Conservation (phyloP, 768 basidiomycete genomes). For the Rhodotorula kratochvilovae region DNA sequence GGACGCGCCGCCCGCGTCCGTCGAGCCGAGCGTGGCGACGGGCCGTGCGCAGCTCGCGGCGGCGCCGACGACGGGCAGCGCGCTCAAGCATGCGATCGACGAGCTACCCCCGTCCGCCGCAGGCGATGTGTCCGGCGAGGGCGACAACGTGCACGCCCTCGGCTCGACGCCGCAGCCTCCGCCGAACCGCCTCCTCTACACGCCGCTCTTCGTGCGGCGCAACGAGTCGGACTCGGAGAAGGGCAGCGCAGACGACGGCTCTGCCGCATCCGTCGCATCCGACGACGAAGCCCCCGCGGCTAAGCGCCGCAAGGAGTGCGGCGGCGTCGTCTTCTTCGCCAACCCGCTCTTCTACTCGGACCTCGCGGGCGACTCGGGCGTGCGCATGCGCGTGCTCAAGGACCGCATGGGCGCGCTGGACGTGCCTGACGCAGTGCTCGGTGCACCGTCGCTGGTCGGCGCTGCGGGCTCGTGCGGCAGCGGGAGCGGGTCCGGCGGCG, state of each 20-base stretch:
- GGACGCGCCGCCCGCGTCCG: background rate
- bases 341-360: constrained; percentile 34
- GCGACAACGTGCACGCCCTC: background rate
- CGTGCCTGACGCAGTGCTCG: background rate
- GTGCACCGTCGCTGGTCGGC: background rate
- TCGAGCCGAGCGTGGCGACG: no score
- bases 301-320: constrained; percentile 17
- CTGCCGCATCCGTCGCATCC: background rate
- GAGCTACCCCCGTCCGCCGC: background rate
- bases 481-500: background rate
- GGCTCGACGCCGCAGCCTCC: background rate
- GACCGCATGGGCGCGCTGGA: background rate
- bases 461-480: background rate
- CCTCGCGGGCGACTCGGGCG: constrained; percentile 26
- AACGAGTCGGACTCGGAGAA: background rate
- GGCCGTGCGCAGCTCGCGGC: background rate
- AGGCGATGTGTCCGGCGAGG: background rate
- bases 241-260: background rate
- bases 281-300: background rate
- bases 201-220: constrained; percentile 14
- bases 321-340: constrained; percentile 32
- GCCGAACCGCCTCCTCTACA: constrained; percentile 14
- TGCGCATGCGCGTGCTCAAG: background rate
- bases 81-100: constrained; percentile 4
- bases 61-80: background rate